Base-by-base conservation (phyloP, 2,329 filamentous ascomycete genomes). In the Ilyonectria sp. region DNA sequence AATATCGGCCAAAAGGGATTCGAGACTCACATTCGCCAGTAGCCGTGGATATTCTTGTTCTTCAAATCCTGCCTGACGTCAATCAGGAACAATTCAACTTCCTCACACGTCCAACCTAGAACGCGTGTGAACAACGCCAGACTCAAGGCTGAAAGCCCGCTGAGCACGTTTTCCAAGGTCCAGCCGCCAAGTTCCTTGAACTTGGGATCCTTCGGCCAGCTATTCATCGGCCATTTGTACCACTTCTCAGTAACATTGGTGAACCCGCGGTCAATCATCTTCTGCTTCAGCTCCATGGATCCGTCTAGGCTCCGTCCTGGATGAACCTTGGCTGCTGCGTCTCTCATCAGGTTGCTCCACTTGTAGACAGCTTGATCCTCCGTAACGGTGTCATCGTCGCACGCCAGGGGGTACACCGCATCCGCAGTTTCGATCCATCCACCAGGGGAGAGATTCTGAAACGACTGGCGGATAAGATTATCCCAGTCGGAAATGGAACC, bases 371-470 rank as follows among this genome's bases (percentile, higher is more conserved):
- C 55, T 7, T 54, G 47, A 8, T 64, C 55, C 2, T 59, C 31
- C 17, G 13, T 59, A 10, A 64, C 62, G 3, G 37, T 55, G 7
- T 17, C 55, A 46, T 64, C 62, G 31, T 59, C 62, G 21, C 55
- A 64, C 4, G 49, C 55, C 1, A 64, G 29, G 8, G 55, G 62
- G 8, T 64, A 59, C 3, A 59, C 49, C 4, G 62, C 62, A 17
- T 64, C 55, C 4, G 26, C 55, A 3, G 62, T 64, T 49, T 64
- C 62, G 15, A 64, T 35, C 55, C 55, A 64, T 13, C 62, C 55
- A 19, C 55, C 62, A 19, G 62, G 49, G 7, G 62, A 47, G 6
- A 59, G 37, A 9, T 60, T 26, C 13, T 59, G 19, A 9, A 49
- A 59, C 1, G 55, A n/a, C 21, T 59, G 55, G 3, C 29, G 15